Evolutionary conservation across 805 yeast species (phyloP), one percentile per base, ranked within the genome.

Genomic region (Cyberlindnera veronae): DNA sequence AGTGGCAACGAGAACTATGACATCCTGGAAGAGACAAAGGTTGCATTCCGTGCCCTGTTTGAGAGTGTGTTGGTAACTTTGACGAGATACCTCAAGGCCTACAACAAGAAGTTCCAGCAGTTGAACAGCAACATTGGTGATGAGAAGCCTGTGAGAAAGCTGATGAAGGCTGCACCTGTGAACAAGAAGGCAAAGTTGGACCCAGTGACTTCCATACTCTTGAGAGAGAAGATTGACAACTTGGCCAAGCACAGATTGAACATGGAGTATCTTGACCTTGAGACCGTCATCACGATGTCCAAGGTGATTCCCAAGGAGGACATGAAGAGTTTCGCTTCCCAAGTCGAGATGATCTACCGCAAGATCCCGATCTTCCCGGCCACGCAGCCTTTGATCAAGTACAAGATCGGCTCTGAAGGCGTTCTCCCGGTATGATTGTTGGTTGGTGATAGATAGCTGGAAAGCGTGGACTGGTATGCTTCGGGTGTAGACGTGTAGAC

Each of bases 1-100:
- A 41, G 44, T 29, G 44, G 38, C 2, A 36, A 41, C 16, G 44
- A 41, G 38, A 28, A 26, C 10, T 41, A 36, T 20, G 27, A 23
- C 10, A 19, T 36, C 10, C 15, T 34, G 3, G 28, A 19, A 15
- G 44, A 36, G 29, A 33, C 40, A 15, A 32, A n/a, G 20, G 13
- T 11, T 14, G 13, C 16, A 3, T 41, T 20, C 18, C 15, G 17
- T 15, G 18, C 16, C 3, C 39, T 32, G 39, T 36, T 14, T 36
- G 38, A 28, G 9, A 33, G 32, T n/a, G 38, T 33, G 9, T 12
- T 32, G 18, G 19, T 3, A 1, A 14, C 14, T 6, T 12, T 41
- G 28, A 36, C 29, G 24, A 19, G 20, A 11, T 32, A 24, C 23
- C 35, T 36, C 29, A 29, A 22, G 8, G 28, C 29, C 11, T 36